Base-by-base conservation (phyloP, 2,329 filamentous ascomycete species). In the Bipolaris oryzae region DNA sequence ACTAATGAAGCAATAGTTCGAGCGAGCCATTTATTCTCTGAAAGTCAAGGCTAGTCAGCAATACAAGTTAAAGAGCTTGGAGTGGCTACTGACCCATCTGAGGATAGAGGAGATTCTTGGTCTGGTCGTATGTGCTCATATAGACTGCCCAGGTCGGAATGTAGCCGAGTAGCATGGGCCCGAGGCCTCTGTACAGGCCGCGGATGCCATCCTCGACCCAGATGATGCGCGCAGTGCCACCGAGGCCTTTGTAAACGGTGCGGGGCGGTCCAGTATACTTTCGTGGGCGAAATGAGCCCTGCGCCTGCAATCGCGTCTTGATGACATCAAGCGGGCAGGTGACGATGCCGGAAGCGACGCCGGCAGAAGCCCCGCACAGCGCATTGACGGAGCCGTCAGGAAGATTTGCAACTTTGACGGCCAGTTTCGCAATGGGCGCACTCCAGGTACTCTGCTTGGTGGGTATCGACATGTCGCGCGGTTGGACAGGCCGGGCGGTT, bases 251-350 rank as follows among this genome's bases (percentile, higher is more conserved):
- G 75, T 99, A 99, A 47, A 95, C 76, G 18, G 79, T 78, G 48
- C 80, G 82, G 7, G 82, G 74, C n/a, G 79, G 77, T 59, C 78
- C 74, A 25, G 65, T 80, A 74, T 81, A 58, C 77, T 81, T 67
- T 79, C 82, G 72, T 76, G 77, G 64, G 79, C 84, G 65, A 76
- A 96, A 96, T 18, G 92, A 91, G 62, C 94, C 94, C 76, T 98
- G 95, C 15, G 93, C 94, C 76, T 99, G 95, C 58, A 99, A 80
- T 78, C 97, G 98, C 42, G 95, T 99, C 81, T 99, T 99, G 78
- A 99, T 98, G 61, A 99, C 95, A 81, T 99, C 95, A 67, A 99
- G 87, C 39, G 95, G 95, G 76, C 95, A 99, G 50, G 94, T 98
- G 63, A 97, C 91, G 53, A 99, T 86, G 48, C 95, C 95, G 7